These are phyloP conservation scores for Moesziomyces parantarcticus DNA, from an alignment of 1,284 basidiomycete genomes.

Conservation along the genomic window DNA sequence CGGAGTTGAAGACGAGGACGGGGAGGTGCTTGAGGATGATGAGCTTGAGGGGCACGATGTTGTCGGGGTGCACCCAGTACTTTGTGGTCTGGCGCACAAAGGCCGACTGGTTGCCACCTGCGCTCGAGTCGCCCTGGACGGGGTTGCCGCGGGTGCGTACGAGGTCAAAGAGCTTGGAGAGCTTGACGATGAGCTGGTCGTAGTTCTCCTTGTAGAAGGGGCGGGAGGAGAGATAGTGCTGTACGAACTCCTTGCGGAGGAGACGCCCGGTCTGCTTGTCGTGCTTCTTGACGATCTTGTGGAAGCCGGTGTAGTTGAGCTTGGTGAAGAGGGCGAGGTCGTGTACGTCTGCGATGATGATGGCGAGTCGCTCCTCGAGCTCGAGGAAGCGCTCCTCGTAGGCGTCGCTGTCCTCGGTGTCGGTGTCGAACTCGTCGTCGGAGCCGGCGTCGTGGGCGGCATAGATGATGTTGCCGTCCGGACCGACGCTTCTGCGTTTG, in stretches of 20 bases:
- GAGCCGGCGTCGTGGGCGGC: slow-evolving; percentile 71
- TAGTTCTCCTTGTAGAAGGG: slow-evolving; percentile 88
- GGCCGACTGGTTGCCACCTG: slow-evolving; percentile 93
- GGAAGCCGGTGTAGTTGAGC: slow-evolving; percentile 92
- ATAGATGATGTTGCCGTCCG: slow-evolving; percentile 71
- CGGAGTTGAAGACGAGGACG: slow-evolving; percentile 85
- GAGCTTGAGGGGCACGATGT: slow-evolving; percentile 94
- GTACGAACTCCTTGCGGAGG: slow-evolving; percentile 76
- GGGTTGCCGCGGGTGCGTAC: slow-evolving; percentile 95
- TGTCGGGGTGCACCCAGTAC: slow-evolving; percentile 85
- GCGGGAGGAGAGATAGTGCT: slow-evolving; percentile 90
- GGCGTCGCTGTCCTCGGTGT: slow-evolving; percentile 77
- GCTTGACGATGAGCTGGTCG: slow-evolving; percentile 91
- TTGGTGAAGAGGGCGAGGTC: slow-evolving; percentile 93
- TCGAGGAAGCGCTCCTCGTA: slow-evolving; percentile 88
- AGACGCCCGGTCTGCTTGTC: slow-evolving; percentile 76
- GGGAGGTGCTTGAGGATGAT: slow-evolving; percentile 87
- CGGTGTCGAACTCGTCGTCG: slow-evolving; percentile 73
- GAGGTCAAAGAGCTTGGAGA: slow-evolving; percentile 94
- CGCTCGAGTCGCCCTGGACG: slow-evolving; percentile 89
- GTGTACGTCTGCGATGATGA: slow-evolving; percentile 96
- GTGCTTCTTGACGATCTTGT: slow-evolving; percentile 98
- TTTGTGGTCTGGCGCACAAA: slow-evolving; percentile 98
- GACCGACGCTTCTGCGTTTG: slow-evolving; percentile 29
- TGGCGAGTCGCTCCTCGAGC: slow-evolving; percentile 94